Conservation (phyloP, 2,329 filamentous ascomycete genomes). For the Aspergillus sp. region DNA sequence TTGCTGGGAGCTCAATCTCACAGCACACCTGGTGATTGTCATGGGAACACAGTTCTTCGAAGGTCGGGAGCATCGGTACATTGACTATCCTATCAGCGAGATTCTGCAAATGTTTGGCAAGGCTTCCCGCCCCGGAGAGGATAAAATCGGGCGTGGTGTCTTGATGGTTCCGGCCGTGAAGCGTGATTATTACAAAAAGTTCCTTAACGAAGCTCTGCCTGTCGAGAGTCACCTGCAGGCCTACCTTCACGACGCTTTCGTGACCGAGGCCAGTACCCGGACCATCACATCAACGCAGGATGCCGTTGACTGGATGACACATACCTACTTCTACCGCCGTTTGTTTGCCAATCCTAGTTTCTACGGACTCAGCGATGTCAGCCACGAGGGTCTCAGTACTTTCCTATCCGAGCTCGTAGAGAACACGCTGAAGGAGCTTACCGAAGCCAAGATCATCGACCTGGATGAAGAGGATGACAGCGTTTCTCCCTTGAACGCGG, state of each 20-base stretch:
- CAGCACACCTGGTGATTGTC: conserved; percentile 85
- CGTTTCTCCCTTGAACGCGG: conserved; percentile 85
- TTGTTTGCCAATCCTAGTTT: conserved; percentile 94
- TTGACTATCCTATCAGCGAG: conserved; percentile 93
- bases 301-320: conserved; percentile 97
- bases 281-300: conserved; percentile 95
- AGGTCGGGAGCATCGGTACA: conserved; percentile 91
- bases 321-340: conserved; percentile 96
- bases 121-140: conserved; percentile 73
- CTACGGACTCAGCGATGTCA: conserved; percentile 85
- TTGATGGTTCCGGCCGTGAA: conserved; percentile 94
- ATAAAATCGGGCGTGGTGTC: conserved; percentile 84
- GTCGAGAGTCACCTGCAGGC: conserved; percentile 92
- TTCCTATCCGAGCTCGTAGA: conserved; percentile 95
- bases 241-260: conserved; percentile 92
- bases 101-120: conserved; percentile 98
- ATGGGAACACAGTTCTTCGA: conserved; percentile 99
- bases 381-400: conserved; percentile 88
- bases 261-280: conserved; percentile 94
- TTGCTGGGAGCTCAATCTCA: conserved; percentile 90
- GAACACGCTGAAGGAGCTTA: conserved; percentile 82
- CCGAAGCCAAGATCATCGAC: conserved; percentile 93
- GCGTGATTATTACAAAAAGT: conserved; percentile 98
- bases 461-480: conserved; percentile 91
- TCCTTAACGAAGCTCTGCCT: conserved; percentile 90